Conservation (phyloP, 2,329 filamentous ascomycete species). For the Diplodia seriata region DNA sequence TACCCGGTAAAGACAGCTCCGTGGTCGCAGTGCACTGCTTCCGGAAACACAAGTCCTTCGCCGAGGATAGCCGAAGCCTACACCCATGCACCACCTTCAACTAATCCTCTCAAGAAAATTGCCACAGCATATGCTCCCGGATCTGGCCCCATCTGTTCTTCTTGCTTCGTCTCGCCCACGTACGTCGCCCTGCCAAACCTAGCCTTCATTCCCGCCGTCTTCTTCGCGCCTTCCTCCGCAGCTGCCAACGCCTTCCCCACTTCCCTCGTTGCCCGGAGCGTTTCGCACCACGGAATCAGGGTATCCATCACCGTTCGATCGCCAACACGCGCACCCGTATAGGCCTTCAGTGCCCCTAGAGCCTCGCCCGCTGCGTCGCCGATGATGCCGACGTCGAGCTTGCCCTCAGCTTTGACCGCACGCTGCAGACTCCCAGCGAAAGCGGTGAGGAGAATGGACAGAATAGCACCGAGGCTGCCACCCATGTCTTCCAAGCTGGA, state of each 20-base stretch:
- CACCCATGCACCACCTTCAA: conserved; percentile 29
- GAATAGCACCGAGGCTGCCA: conserved; percentile 75
- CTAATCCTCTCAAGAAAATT: conserved; percentile 75
- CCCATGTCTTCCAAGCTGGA: conserved; percentile 74
- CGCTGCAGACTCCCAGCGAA: conserved; percentile 62
- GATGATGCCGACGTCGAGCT: conserved; percentile 46
- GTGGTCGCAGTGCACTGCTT: neutral
- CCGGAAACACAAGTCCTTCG: neutral
- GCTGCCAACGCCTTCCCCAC: conserved; percentile 75
- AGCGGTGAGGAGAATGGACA: conserved; percentile 87
- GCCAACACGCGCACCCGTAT: conserved; percentile 86
- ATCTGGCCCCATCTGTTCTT: conserved; percentile 64
- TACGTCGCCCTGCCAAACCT: conserved; percentile 84
- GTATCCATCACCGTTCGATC: conserved; percentile 93
- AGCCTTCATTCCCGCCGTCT: conserved; percentile 88
- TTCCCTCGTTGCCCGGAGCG: conserved; percentile 67
- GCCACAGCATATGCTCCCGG: conserved; percentile 78
- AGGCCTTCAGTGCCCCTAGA: conserved; percentile 60
- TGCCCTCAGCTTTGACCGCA: conserved; percentile 55
- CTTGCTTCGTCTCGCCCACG: conserved; percentile 65
- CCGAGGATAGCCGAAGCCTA: neutral
- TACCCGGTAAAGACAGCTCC: neutral
- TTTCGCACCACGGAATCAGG: conserved; percentile 82
- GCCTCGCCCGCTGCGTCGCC: conserved; percentile 53
- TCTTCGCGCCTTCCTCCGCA: conserved; percentile 75